Evolutionary conservation across 495 filamentous ascomycete genomes (phyloP).

Genomic region (Hyaloscypha finlandica): DNA sequence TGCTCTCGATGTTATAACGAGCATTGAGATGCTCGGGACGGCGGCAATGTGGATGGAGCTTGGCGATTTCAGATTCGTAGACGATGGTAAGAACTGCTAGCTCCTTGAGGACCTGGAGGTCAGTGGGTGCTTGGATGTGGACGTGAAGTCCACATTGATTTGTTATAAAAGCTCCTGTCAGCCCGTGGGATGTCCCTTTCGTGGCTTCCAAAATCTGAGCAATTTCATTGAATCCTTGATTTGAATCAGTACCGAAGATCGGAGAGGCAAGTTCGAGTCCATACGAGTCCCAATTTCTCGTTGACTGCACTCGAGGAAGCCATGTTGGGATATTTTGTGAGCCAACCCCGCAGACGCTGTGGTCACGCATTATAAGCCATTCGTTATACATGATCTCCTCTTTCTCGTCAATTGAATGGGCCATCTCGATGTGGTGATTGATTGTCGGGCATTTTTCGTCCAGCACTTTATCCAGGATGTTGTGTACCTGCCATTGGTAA

Average conservation of each 20-base stretch:
- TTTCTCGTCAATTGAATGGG: constrained; percentile 5
- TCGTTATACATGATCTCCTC: constrained; percentile 5
- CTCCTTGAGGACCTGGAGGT: constrained; percentile 21
- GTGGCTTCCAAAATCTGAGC: constrained; percentile 12
- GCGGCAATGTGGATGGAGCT: constrained; percentile 23
- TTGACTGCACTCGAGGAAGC: background rate
- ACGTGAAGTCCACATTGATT: constrained; percentile 30
- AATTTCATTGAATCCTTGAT: constrained; percentile 5
- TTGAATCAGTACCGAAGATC: constrained; percentile 1
- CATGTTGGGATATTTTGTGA: constrained; percentile 15
- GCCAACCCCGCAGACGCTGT: constrained; percentile 22
- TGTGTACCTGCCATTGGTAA: background rate
- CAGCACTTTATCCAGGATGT: background rate
- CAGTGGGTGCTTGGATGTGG: constrained; percentile 21
- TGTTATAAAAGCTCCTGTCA: constrained; percentile 23
- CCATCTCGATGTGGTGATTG: constrained; percentile 2
- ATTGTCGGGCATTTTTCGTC: background rate
- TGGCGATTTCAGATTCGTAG: constrained; percentile 23
- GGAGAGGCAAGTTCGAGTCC: constrained; percentile 23
- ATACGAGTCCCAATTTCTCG: constrained; percentile 24
- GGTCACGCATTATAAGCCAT: constrained; percentile 20
- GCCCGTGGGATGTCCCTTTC: background rate
- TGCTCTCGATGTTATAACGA: constrained; percentile 15
- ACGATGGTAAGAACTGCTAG: constrained; percentile 22
- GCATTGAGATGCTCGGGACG: constrained; percentile 8